Conservation (phyloP, 768 basidiomycete species). For the Gloeostereum incarnatum region DNA sequence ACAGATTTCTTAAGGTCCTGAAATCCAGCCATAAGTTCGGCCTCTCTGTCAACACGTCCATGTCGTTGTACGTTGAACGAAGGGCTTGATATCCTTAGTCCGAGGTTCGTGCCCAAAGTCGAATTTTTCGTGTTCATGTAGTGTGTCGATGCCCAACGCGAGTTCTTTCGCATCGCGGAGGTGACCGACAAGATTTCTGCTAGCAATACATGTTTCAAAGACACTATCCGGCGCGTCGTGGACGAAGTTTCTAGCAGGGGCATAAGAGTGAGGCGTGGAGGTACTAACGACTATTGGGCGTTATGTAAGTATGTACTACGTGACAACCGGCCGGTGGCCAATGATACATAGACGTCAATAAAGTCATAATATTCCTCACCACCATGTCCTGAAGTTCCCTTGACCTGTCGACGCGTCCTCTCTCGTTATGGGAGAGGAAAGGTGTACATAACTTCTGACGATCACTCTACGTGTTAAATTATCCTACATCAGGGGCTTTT, state of each 20-base stretch:
- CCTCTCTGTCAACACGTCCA: constrained; percentile 55
- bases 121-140: constrained; percentile 55
- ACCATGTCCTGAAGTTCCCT: too few relatives aligned
- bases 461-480: too few relatives aligned
- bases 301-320: too few relatives aligned
- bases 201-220: constrained; percentile 72
- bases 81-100: constrained; percentile 54
- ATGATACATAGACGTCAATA: too few relatives aligned
- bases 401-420: too few relatives aligned
- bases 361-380: too few relatives aligned
- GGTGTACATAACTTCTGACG: too few relatives aligned
- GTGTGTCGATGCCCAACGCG: constrained; percentile 81
- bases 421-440: too few relatives aligned
- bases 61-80: constrained; percentile 29
- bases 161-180: constrained; percentile 94
- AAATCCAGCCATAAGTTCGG: constrained; percentile 86
- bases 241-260: not conserved
- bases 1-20: constrained; percentile 73
- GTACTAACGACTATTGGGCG: too few relatives aligned
- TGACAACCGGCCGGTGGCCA: too few relatives aligned
- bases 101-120: constrained; percentile 64
- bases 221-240: constrained; percentile 25
- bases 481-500: too few relatives aligned
- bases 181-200: constrained; percentile 91
- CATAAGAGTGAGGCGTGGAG: too few relatives aligned